These are phyloP conservation scores for Vitis cinerea DNA, from an alignment of 164 flowering plant genomes.

Conservation along the genomic window DNA sequence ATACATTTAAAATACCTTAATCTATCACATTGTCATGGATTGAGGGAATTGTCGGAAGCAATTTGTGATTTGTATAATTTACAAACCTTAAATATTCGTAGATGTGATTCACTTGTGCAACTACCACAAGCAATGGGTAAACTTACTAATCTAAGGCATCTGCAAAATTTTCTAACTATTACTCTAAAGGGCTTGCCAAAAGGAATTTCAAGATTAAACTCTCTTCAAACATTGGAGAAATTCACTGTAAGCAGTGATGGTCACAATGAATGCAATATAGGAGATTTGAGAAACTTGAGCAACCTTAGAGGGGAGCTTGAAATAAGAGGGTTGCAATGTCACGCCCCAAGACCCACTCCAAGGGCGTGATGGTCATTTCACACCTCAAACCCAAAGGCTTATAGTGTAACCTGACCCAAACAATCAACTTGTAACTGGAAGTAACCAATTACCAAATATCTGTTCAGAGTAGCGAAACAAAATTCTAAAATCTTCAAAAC, in stretches of 20 bases:
- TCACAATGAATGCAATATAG: not conserved
- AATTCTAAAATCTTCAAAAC: no score
- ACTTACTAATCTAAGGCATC: constrained; percentile 14
- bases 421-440: no score
- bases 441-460: no score
- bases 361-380: no score
- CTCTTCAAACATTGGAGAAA: constrained; percentile 1
- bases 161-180: not conserved
- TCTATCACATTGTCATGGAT: not conserved
- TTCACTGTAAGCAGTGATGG: not conserved
- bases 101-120: constrained; percentile 1
- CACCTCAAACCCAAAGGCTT: no score
- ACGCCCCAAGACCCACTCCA: no score
- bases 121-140: constrained; percentile 18
- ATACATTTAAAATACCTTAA: constrained; percentile 18
- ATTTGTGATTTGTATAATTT: constrained; percentile 9
- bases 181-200: constrained; percentile 6
- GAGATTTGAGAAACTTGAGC: constrained; percentile 13
- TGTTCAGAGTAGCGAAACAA: no score
- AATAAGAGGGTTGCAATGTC: constrained; percentile 1
- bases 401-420: no score
- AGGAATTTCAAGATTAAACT: constrained; percentile 11
- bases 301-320: constrained; percentile 9
- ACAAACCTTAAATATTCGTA: not conserved
- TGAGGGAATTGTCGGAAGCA: constrained; percentile 6